These are phyloP conservation scores for Saccharomyces hybrid DNA, from an alignment of 1,139 yeast species.

Conservation along the genomic window DNA sequence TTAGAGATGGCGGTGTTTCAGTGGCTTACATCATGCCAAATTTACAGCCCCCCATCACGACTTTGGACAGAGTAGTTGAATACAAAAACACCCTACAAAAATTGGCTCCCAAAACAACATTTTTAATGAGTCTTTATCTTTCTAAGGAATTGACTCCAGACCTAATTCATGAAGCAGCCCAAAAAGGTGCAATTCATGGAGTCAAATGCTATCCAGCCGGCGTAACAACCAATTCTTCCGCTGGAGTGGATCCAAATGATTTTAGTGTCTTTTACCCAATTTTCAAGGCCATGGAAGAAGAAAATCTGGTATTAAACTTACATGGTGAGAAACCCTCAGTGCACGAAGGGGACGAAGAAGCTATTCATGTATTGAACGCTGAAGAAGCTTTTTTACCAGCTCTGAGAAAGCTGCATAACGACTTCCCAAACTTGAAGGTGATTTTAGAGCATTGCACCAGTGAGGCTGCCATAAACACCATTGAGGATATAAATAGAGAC, in stretches of 20 bases:
- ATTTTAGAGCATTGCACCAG: conserved; percentile 95
- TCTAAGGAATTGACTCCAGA: conserved; percentile 77
- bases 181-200: conserved; percentile 62
- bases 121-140: conserved; percentile 83
- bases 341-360: conserved; percentile 33
- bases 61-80: conserved; percentile 59
- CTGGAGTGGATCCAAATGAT: conserved; percentile 92
- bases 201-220: conserved; percentile 98
- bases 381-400: conserved; percentile 94
- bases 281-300: conserved; percentile 77
- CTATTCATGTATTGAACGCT: conserved; percentile 84
- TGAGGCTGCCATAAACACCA: conserved; percentile 71
- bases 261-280: conserved; percentile 82
- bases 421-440: conserved; percentile 81
- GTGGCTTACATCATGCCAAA: conserved; percentile 96
- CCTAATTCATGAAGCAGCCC: conserved; percentile 71
- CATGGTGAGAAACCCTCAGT: conserved; percentile 93
- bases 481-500: conserved; percentile 57
- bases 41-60: conserved; percentile 82
- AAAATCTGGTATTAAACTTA: conserved; percentile 68
- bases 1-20: conserved; percentile 82
- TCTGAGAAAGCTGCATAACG: conserved; percentile 61
- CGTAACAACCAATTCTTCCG: conserved; percentile 87
- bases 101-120: conserved; percentile 78
- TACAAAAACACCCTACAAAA: conserved; percentile 58